Percentiles rank a stretch among this genome's conserved stretches.
These are phyloP conservation scores for Bassia scoparia DNA, from an alignment of 148 eudicot species.

Conservation along the genomic window DNA sequence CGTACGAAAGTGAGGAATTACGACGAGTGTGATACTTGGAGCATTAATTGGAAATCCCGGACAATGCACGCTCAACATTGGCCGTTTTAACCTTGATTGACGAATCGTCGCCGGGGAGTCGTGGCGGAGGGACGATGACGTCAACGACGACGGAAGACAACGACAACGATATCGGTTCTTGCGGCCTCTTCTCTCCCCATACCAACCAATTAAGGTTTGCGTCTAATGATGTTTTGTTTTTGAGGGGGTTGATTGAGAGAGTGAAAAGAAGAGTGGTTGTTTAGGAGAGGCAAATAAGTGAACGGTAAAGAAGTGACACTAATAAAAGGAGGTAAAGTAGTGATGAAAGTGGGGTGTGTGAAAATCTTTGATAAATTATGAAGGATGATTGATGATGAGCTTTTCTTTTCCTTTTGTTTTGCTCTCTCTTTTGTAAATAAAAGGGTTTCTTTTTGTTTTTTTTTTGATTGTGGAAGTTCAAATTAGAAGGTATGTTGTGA, in stretches of 20 bases:
- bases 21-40: constrained; percentile 57
- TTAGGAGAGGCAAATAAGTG: constrained; percentile 12
- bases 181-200: constrained; percentile 24
- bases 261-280: background rate
- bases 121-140: constrained; percentile 34
- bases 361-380: background rate
- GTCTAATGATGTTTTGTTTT: background rate
- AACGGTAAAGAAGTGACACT: constrained; percentile 26
- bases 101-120: constrained; percentile 31
- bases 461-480: background rate
- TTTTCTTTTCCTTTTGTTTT: constrained; percentile 9
- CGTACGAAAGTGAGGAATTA: constrained; percentile 61
- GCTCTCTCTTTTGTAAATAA: background rate
- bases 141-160: constrained; percentile 23
- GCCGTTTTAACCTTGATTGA: constrained; percentile 28
- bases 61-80: constrained; percentile 66
- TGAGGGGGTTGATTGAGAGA: background rate
- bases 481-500: background rate
- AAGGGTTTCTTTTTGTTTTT: background rate
- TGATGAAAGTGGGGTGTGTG: background rate
- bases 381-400: constrained; percentile 13
- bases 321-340: background rate
- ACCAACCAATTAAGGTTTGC: no score
- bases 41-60: constrained; percentile 62
- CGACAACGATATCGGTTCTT: constrained; percentile 10